Evolutionary conservation across 2,329 filamentous ascomycete species (phyloP).

Genomic region (Pseudopithomyces chartarum): DNA sequence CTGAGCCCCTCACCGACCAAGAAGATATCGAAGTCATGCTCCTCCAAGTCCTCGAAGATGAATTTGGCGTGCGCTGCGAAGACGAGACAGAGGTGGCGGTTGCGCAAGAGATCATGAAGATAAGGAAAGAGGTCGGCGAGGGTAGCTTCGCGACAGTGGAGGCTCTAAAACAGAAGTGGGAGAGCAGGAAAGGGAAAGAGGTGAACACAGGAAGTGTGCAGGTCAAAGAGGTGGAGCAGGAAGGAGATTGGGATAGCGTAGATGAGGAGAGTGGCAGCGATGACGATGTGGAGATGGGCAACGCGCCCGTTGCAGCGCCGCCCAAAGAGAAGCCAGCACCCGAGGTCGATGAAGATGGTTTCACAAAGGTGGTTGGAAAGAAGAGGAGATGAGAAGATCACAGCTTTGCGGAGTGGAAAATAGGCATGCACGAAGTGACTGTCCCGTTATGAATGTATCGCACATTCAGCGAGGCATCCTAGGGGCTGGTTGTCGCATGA

Average conservation of each 20-base stretch:
- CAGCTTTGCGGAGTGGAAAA: not conserved
- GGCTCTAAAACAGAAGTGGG: constrained; percentile 66
- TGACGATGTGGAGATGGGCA: constrained; percentile 47
- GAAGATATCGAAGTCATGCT: constrained; percentile 84
- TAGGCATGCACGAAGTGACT: not conserved
- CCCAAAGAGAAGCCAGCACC: constrained; percentile 42
- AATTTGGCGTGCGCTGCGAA: constrained; percentile 92
- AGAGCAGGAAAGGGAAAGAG: constrained; percentile 63
- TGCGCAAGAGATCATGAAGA: constrained; percentile 71
- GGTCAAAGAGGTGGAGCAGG: constrained; percentile 64
- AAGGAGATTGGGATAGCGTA: constrained; percentile 44
- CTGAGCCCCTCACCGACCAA: constrained; percentile 66
- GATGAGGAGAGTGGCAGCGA: constrained; percentile 57
- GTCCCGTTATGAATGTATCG: not conserved
- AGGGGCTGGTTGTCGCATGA: not conserved
- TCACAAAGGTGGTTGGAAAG: constrained; percentile 49
- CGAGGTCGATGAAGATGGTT: constrained; percentile 50
- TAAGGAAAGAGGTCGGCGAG: constrained; percentile 67
- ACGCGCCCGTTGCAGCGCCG: constrained; percentile 39
- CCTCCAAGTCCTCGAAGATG: constrained; percentile 89
- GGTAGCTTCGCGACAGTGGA: constrained; percentile 71
- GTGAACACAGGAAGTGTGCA: constrained; percentile 51
- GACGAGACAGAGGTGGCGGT: constrained; percentile 82
- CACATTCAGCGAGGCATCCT: not conserved
- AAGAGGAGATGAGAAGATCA: constrained; percentile 37